phyloP scores from a whole-genome alignment of 164 flowering plant species.

The Liriodendron chinense region DNA sequence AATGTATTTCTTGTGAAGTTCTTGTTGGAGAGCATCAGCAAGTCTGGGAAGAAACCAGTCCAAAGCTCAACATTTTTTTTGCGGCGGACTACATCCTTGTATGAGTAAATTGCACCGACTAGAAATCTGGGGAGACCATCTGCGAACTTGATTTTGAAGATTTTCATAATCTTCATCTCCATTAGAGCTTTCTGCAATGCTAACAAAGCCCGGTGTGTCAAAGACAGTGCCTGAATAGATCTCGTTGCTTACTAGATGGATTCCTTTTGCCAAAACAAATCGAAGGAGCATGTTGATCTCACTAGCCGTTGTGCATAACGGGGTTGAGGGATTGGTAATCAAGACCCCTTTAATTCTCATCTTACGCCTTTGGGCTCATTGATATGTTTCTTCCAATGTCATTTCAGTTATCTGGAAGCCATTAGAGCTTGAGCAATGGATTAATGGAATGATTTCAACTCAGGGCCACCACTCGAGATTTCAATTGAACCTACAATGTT shows the following conservation, averaged over 20 bases:
- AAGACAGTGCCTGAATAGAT: constrained; percentile 37
- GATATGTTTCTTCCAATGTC: constrained; percentile 33
- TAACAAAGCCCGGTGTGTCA: constrained; percentile 21
- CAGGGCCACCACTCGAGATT: constrained; percentile 40
- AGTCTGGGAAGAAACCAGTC: constrained; percentile 37
- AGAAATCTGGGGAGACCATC: constrained; percentile 41
- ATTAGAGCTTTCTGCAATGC: constrained; percentile 23
- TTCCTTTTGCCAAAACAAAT: constrained; percentile 17
- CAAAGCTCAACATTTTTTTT: constrained; percentile 46
- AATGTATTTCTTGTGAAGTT: constrained; percentile 21
- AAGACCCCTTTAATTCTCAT: constrained; percentile 33
- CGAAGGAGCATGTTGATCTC: constrained; percentile 27
- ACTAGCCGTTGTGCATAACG: constrained; percentile 30
- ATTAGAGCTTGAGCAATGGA: constrained; percentile 32
- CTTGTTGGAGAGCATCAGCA: constrained; percentile 29
- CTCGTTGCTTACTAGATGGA: constrained; percentile 38
- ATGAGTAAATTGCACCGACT: constrained; percentile 35
- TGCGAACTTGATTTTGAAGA: constrained; percentile 23
- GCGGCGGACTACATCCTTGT: constrained; percentile 30
- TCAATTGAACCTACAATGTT: too few relatives aligned
- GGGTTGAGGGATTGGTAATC: constrained; percentile 44
- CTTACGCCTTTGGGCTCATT: constrained; percentile 19
- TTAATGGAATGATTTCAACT: constrained; percentile 32
- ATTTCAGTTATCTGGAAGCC: constrained; percentile 29
- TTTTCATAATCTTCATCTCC: constrained; percentile 2